Conservation (phyloP, 768 basidiomycete genomes). For the Termitomyces sp. region DNA sequence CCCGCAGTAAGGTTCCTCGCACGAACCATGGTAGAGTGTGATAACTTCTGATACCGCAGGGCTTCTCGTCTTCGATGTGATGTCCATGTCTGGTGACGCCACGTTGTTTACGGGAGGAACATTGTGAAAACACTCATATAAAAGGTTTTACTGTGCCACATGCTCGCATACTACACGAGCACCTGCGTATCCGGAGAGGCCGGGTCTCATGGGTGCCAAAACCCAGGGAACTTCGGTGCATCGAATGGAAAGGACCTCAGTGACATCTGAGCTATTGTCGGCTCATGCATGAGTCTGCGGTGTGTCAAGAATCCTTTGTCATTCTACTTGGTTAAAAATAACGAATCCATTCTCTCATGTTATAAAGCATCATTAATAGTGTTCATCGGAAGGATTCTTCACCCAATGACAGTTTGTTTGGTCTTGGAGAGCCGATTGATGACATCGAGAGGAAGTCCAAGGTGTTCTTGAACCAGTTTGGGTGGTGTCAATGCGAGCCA, state of each 20-base stretch:
- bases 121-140: neutral
- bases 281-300: too few relatives aligned
- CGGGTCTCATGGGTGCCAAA: neutral
- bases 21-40: neutral
- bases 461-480: slow-evolving; percentile 17
- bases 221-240: neutral
- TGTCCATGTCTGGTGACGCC: neutral
- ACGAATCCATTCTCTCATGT: neutral
- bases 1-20: neutral
- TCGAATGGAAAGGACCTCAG: neutral
- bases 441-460: slow-evolving; percentile 14
- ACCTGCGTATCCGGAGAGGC: neutral
- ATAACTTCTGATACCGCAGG: neutral
- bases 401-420: slow-evolving; percentile 37
- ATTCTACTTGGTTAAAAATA: neutral
- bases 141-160: neutral
- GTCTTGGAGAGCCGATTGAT: slow-evolving; percentile 37
- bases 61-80: neutral
- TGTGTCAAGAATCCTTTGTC: neutral
- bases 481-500: slow-evolving; percentile 25
- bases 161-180: neutral
- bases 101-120: neutral
- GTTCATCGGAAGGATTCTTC: neutral
- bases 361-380: neutral
- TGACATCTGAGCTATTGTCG: neutral